These are phyloP conservation scores for Neonectria coccinea DNA, from an alignment of 2,329 filamentous ascomycete genomes.

Conservation along the genomic window DNA sequence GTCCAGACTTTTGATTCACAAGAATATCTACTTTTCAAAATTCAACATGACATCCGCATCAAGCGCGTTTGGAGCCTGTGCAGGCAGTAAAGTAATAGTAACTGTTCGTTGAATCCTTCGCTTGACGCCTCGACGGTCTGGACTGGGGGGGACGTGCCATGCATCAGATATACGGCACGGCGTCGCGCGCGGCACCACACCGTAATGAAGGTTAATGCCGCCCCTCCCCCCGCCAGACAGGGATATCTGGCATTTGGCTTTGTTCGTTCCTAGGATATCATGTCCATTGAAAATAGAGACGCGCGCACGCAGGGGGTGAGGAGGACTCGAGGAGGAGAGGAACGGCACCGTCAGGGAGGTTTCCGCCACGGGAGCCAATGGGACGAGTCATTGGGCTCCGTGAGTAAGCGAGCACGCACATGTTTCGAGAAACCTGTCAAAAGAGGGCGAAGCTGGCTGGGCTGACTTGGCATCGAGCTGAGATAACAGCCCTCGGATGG, in stretches of 20 bases:
- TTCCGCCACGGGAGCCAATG: constrained; percentile 10
- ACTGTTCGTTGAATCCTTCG: not conserved
- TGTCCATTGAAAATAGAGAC: not conserved
- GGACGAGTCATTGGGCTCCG: constrained; percentile 8
- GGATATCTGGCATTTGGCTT: constrained; percentile 1
- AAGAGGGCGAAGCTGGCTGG: constrained; percentile 3
- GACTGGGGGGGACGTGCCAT: not conserved
- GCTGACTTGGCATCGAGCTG: constrained; percentile 1
- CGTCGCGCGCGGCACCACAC: constrained; percentile 17
- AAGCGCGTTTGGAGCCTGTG: constrained; percentile 5
- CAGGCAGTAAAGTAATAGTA: not conserved
- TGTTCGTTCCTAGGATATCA: not conserved
- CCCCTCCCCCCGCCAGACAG: constrained; percentile 8
- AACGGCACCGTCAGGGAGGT: not conserved
- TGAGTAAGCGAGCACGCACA: constrained; percentile 3
- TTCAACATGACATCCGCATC: constrained; percentile 4
- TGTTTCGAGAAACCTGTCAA: constrained; percentile 2
- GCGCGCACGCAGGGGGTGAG: not conserved
- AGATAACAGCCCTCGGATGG: constrained; percentile 3
- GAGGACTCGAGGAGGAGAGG: no score
- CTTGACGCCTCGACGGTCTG: not conserved
- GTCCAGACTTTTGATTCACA: constrained; percentile 7
- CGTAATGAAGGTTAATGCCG: constrained; percentile 22
- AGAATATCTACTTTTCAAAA: not conserved
- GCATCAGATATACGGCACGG: constrained; percentile 5